Base-by-base conservation (phyloP, 139 green algal species). In the Bryopsis sp. region DNA sequence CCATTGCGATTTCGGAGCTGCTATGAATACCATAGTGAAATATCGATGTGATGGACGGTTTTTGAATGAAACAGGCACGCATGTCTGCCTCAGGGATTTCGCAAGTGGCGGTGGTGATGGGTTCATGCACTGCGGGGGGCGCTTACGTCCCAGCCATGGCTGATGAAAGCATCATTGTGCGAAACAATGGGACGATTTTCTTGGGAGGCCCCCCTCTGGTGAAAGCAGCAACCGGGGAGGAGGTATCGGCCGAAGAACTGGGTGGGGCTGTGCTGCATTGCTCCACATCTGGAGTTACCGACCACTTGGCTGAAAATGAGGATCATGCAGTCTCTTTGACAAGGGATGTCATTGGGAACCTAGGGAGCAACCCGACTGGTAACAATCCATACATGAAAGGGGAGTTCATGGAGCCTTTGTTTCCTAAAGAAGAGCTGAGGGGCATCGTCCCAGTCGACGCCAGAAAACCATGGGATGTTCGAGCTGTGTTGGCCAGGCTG, bases 51-150 rank as follows among this genome's bases (percentile, higher is more conserved):
- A n/a, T n/a, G n/a, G n/a, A n/a, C n/a, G n/a, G n/a, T n/a, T n/a
- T n/a, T n/a, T n/a, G n/a, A n/a, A n/a, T n/a, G n/a, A n/a, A n/a
- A n/a, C 80, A 92, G 80, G 88, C 88, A n/a, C 78, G 84, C 65
- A 92, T 97, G 88, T 95, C 86, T 2, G 80, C 86, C 0, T 72
- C 70, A 1, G 86, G 88, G 68, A 86, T 96, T 31, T 82, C 89
- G 0, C 92, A 97, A 79, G 68, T 97, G 2, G 92, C 92, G 0
- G 78, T 96, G 15, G 92, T 97, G 58, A 78, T 96, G 71, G 92
- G 92, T 6, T 92, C 81, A 22, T 97, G 92, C 80, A 97, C 92
- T 1, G 92, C 92, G 1, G 92, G 92, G 8, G 92, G 92, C 5
- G 92, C 92, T 19, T 92, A 93, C 69, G 85, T 95, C 43, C 82